Conservation (phyloP, 345 rosid species). For the thale cress (Arabidopsis thaliana) region TAIR10.1 NC_003076.8:3692501-3693000, state of each 20-base stretch:
- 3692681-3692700: constrained; percentile 13
- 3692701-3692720: constrained; percentile 10
- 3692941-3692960: constrained; percentile 8
- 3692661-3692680: constrained; percentile 37
- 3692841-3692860: constrained; percentile 33
- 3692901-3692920: not conserved
- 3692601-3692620: constrained; percentile 9
- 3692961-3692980: not conserved
- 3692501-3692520: not conserved
- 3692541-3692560: not conserved
- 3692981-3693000: not conserved
- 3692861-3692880: constrained; percentile 21
- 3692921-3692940: constrained; percentile 22
- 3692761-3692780: constrained; percentile 38
- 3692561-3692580: not conserved
- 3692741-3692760: constrained; percentile 41
- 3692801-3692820: constrained; percentile 38
- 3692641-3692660: constrained; percentile 16
- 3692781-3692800: constrained; percentile 27
- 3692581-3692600: not conserved
- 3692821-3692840: constrained; percentile 40
- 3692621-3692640: constrained; percentile 29
- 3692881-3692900: not conserved
- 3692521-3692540: not conserved
- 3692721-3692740: constrained; percentile 24